A percentile compares a stretch with the other conserved stretches of the same genome.
These are phyloP conservation scores for Entomophthora muscae DNA, from an alignment of 371 early-diverging fungal species.

Conservation along the genomic window DNA sequence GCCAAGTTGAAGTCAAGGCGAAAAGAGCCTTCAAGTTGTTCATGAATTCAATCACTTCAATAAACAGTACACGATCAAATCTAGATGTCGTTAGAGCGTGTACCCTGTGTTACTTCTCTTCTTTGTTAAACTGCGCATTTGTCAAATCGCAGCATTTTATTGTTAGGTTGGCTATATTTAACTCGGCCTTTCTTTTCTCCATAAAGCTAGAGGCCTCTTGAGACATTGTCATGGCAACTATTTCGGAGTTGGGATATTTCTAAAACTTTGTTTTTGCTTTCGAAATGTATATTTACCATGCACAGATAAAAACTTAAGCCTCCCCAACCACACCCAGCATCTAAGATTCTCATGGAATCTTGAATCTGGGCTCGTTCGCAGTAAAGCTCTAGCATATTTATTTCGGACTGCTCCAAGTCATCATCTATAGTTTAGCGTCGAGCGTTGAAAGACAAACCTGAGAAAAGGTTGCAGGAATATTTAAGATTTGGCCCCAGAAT, in stretches of 20 bases:
- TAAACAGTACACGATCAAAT: slow-evolving; percentile 27
- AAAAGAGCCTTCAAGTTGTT: slow-evolving; percentile 4
- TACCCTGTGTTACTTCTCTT: slow-evolving; percentile 22
- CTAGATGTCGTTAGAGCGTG: slow-evolving; percentile 20
- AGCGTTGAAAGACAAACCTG: not conserved
- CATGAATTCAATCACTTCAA: slow-evolving; percentile 21
- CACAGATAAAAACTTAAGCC: slow-evolving; percentile 25
- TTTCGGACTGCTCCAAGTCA: slow-evolving; percentile 29
- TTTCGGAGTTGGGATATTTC: slow-evolving; percentile 3
- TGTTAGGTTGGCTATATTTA: not conserved
- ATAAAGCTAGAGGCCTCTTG: not conserved
- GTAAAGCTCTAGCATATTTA: slow-evolving; percentile 34
- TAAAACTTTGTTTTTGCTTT: too few species aligned
- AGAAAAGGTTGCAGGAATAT: not conserved
- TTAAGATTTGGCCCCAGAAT: not conserved
- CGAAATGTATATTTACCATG: slow-evolving; percentile 12
- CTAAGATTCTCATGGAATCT: slow-evolving; percentile 31
- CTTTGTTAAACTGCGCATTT: slow-evolving; percentile 26
- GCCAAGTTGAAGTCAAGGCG: not conserved
- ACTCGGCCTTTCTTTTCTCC: not conserved
- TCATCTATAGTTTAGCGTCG: slow-evolving; percentile 5
- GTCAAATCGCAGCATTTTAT: slow-evolving; percentile 22
- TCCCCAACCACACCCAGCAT: slow-evolving; percentile 48
- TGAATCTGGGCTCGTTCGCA: slow-evolving; percentile 20
- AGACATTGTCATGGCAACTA: not conserved